Evolutionary conservation across 169 alveolate genomes (phyloP).

Genomic region (Plasmodium falciparum): DNA sequence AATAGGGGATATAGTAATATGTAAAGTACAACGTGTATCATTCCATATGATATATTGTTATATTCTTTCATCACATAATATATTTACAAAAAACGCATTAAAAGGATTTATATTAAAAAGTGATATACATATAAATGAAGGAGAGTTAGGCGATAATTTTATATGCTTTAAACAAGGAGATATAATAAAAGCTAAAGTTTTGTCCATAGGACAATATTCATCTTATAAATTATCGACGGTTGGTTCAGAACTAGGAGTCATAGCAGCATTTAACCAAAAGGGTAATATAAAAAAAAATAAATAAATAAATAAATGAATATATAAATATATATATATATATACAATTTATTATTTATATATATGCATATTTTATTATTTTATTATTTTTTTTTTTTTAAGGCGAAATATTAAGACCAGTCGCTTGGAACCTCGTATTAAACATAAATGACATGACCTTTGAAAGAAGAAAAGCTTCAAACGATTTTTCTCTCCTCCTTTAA

Average conservation of each 20-base stretch:
- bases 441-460: slow-evolving; percentile 61
- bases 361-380: background rate
- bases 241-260: slow-evolving; percentile 68
- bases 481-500: slow-evolving; percentile 31
- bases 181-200: slow-evolving; percentile 52
- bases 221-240: slow-evolving; percentile 62
- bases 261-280: slow-evolving; percentile 37
- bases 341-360: background rate
- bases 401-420: slow-evolving; percentile 60
- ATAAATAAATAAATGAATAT: background rate
- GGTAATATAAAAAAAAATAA: slow-evolving; percentile 28
- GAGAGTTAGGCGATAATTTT: slow-evolving; percentile 65
- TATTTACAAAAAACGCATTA: slow-evolving; percentile 21
- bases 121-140: slow-evolving; percentile 67
- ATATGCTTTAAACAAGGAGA: slow-evolving; percentile 72
- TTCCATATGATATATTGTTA: slow-evolving; percentile 49
- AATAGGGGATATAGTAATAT: slow-evolving; percentile 67
- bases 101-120: slow-evolving; percentile 62
- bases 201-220: slow-evolving; percentile 49
- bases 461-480: slow-evolving; percentile 59
- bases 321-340: background rate
- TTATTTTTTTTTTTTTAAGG: slow-evolving; percentile 25
- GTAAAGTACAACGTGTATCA: slow-evolving; percentile 48
- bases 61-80: slow-evolving; percentile 14
- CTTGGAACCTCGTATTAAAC: slow-evolving; percentile 71